Base-by-base conservation (phyloP, 2,329 filamentous ascomycete genomes). In the Leptosphaerulina australis region DNA sequence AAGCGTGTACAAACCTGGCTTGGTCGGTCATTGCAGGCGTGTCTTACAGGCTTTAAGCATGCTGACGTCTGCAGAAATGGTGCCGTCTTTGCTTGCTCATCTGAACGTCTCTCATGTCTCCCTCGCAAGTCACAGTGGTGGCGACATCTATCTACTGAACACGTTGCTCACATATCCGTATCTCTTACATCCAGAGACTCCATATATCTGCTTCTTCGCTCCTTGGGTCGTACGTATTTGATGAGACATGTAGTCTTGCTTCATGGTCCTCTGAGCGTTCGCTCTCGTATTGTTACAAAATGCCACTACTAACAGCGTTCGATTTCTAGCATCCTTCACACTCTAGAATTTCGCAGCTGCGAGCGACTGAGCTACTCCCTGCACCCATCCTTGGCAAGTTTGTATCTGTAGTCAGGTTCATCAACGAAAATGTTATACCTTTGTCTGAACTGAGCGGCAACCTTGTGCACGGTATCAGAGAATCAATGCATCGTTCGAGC, bases 101-200 rank as follows among this genome's bases (percentile, higher is more conserved):
- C 60, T 71, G n/a, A 36, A 55, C 11, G 62, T 71, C 34, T 21
- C 53, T n/a, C 54, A 68, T 43, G 55, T 70, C 15, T 65, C 67
- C n/a, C 44, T 70, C 17, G 66, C 67, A 26, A 66, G 66, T 37
- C 66, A 70, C 50, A 70, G 67, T 35, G 67, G 64, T 29, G 68
- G 68, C 26, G 53, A 54, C 33, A 59, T 69, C 38, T 70, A 69
- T 54, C 54, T 60, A 11, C 39, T 70, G 33, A 69, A 70, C 46
- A 64, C 63, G 2, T 33, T 67, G 12, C 58, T 68, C 17, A 58
- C 55, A 6, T 61, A 67, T 34, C 64, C 66, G 7, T 46, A 63
- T 33, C 39, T 71, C 10, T 39, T 70, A 20, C 60, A 67, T 35
- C 67, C 66, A 5, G 34, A 43, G 2, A 56, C 44, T 18, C 66